Base-by-base conservation (phyloP, 176 grass and related monocot species). In the Urochloa ruziziensis region DNA sequence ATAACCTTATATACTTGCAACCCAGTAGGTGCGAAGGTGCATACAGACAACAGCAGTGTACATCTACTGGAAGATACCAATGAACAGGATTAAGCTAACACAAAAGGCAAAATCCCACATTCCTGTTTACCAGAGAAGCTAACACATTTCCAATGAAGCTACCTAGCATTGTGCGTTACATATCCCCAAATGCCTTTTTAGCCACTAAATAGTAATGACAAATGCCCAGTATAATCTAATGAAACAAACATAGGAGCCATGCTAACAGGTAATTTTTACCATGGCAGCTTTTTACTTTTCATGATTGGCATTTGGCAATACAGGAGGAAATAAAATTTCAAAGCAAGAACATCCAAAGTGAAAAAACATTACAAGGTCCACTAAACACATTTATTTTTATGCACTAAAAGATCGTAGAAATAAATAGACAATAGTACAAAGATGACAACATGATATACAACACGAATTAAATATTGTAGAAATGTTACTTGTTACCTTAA, bases 401-500 rank as follows among this genome's bases (percentile, higher is more conserved):
- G 64, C 5, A 43, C 12, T 48, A 61, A 68, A 86, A 48, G 25
- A 80, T n/a, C 14, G 1, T 35, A 79, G 15, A 62, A 62, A 34
- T 10, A 33, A 2, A 51, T 51, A 5, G 37, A 8, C 4, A 48
- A 28, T 74, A 24, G 68, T 46, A 78, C 27, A 87, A 73, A 86
- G 3, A 82, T 81, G 73, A 9, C 54, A 67, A 83, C 35, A 63
- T 10, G 60, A 71, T 61, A 69, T 59, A 62, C 28, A 71, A 11
- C 62, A 80, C 19, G 76, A 76, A 40, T 62, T 5, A 76, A 71
- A 59, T 63, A 81, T 25, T 73, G 36, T 70, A 63, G 43, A 79
- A 79, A 79, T 27, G 23, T 69, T 54, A 97, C 95, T 86, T 27
- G 23, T 69, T 54, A 97, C 95, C 88, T 97, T 97, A 90, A 97